These are phyloP conservation scores for Coniophora puteana DNA, from an alignment of 1,284 basidiomycete species.

Conservation along the genomic window DNA sequence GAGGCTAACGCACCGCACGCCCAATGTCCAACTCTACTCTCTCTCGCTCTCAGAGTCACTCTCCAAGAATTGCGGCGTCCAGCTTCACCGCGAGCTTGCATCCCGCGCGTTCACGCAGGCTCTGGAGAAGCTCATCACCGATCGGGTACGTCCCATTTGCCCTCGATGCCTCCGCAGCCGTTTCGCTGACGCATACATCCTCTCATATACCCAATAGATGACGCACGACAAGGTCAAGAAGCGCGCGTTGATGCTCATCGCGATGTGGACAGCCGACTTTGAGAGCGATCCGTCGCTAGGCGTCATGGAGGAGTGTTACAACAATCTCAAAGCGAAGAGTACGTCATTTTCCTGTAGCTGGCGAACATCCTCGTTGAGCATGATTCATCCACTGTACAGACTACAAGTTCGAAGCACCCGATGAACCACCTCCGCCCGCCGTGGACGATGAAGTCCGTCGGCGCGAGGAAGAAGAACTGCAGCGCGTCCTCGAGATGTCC, in stretches of 20 bases:
- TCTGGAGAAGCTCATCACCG: constrained; percentile 81
- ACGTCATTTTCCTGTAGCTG: constrained; percentile 19
- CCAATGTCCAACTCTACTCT: constrained; percentile 95
- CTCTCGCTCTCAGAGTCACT: constrained; percentile 86
- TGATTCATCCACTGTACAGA: constrained; percentile 34
- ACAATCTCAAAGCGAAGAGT: constrained; percentile 83
- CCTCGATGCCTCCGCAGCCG: too few relatives aligned
- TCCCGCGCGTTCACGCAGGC: constrained; percentile 89
- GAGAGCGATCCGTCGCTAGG: constrained; percentile 79
- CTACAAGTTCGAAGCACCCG: constrained; percentile 65
- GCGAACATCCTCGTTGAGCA: background rate
- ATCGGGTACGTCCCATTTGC: constrained; percentile 67
- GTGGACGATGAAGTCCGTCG: constrained; percentile 79
- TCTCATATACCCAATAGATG: constrained; percentile 44
- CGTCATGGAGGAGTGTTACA: constrained; percentile 90
- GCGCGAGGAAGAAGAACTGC: constrained; percentile 90
- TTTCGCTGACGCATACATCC: constrained; percentile 1
- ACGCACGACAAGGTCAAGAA: constrained; percentile 88
- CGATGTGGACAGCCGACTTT: constrained; percentile 86
- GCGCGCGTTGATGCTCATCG: constrained; percentile 71
- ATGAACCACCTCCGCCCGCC: constrained; percentile 63
- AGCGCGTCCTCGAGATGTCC: constrained; percentile 85
- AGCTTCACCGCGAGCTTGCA: constrained; percentile 85
- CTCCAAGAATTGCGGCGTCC: constrained; percentile 87
- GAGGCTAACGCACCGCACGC: constrained; percentile 89